Evolutionary conservation across 352 stramenopile genomes (phyloP), one percentile per base, ranked within the genome.

Genomic region (Phytophthora cajani): DNA sequence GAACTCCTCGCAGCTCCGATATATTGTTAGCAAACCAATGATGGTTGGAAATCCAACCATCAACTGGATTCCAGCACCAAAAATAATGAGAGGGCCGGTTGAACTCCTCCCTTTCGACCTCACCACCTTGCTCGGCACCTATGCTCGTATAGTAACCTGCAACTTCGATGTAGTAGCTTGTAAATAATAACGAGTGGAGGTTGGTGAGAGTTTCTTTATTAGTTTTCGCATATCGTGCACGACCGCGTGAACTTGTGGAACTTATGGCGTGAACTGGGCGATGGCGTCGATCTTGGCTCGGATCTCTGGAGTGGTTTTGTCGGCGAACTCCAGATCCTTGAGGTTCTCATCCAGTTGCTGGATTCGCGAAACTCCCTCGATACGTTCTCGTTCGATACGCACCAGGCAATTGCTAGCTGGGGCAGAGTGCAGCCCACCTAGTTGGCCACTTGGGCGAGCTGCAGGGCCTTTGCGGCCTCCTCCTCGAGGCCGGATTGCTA

Each of bases 341-440:
- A 90, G 56, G 62, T 89, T 90, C 47, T 90, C 77, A 21, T 90
- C 71, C 6, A 90, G 68, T 55, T 90, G 82, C 4, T 68, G 58
- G 1, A 80, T 44, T 42, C 78, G 87, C 49, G 75, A 89, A n/a
- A 78, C 78, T 5, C 81, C 81, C n/a, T 84, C 27, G 71, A 82
- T 19, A 88, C 79, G 6, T 86, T 81, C 38, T 75, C 50, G 62
- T 87, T 88, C 12, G 76, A 78, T 10, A 75, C 66, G 58, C 78
- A 82, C 81, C 79, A 89, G 23, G 80, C 82, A n/a, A 89, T 69
- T 5, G 82, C 78, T 7, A 89, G 75, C 30, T 89, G 81, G 5
- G 70, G 66, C 10, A 81, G 62, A 1, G 49, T 79, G 59, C 79
- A 89, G 3, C 74, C 72, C 25, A 89, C 64, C 19, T 83, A 58